Evolutionary conservation across 2,329 filamentous ascomycete genomes (phyloP), one percentile per base, ranked within the genome.

Genomic region (Dothiorella sarmentorum): DNA sequence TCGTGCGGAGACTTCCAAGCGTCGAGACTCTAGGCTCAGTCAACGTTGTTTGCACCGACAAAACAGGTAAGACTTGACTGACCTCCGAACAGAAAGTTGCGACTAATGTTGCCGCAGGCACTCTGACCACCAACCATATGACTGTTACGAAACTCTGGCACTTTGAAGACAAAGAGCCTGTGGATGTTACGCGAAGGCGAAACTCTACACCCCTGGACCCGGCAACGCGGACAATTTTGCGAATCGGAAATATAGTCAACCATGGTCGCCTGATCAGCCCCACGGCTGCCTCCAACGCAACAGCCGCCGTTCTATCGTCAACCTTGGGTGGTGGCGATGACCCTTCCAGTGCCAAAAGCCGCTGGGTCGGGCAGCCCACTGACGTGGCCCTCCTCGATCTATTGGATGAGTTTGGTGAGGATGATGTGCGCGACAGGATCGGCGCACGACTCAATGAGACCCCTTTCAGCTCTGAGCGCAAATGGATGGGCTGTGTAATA

Each of bases 1-100:
- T 99, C 71, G 93, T 99, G 61, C 88, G 94, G 65, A 88, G 90
- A 69, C 88, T 99, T 75, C 95, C 95, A 20, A 97, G 94, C 73
- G 95, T 99, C 7, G 94, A 99, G 73, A 99, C 94, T 0, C 78
- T 99, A 4, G 95, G 95, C 7, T 97, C 92, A n/a, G 94, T 99
- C 60, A 99, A 97, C 68, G 92, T 99, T n/a, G 91, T 99, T 6
- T 99, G 95, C 77, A 97, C 91, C 65, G 94, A 99, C 79, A 99
- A 99, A 77, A 99, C 94, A 42, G 91, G 85, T 85, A 75, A 59
- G 64, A 53, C 29, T 18, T 37, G 20, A 7, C 35, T 24, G 11
- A 29, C 26, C 7, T 26, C 13, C 11, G 20, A 20, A 33, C 37
- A 18, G 15, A n/a, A n/a, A n/a, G n/a, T n/a, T n/a, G n/a, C n/a